phyloP scores from a whole-genome alignment of 345 rosid species.

The Dimocarpus longan region DNA sequence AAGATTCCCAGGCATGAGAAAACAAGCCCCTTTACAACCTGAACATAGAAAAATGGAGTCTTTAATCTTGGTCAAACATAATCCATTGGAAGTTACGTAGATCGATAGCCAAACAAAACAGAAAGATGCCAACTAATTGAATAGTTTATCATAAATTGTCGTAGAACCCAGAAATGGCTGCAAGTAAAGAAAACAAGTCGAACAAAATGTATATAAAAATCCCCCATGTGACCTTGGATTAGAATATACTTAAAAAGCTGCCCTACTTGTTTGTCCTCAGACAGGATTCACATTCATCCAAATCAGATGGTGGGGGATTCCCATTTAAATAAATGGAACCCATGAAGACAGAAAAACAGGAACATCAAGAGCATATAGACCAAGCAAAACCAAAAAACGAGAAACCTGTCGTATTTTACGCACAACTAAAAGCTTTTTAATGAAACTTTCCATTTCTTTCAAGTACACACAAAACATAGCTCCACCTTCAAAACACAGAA shows the following conservation, averaged over 20 bases:
- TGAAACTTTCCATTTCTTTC: not conserved
- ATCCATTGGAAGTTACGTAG: slow-evolving; percentile 34
- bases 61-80: slow-evolving; percentile 57
- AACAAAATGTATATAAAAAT: slow-evolving; percentile 45
- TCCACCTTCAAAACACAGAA: not conserved
- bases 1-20: slow-evolving; percentile 48
- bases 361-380: slow-evolving; percentile 28
- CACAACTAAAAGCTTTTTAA: slow-evolving; percentile 5
- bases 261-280: slow-evolving; percentile 47
- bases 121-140: slow-evolving; percentile 43
- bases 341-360: slow-evolving; percentile 31
- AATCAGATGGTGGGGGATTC: slow-evolving; percentile 30
- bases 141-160: slow-evolving; percentile 41
- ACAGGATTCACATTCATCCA: slow-evolving; percentile 38
- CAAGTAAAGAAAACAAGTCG: slow-evolving; percentile 38
- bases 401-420: slow-evolving; percentile 30
- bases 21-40: slow-evolving; percentile 31
- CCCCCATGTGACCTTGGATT: slow-evolving; percentile 71
- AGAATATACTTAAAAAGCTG: slow-evolving; percentile 56
- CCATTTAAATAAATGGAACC: slow-evolving; percentile 13
- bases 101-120: slow-evolving; percentile 54
- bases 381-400: slow-evolving; percentile 35
- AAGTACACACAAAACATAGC: slow-evolving; percentile 6
- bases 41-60: slow-evolving; percentile 36
- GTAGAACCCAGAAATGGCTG: slow-evolving; percentile 36